Conservation (phyloP, 179 eudicot species). For the Sideroxylon spinosum region DNA sequence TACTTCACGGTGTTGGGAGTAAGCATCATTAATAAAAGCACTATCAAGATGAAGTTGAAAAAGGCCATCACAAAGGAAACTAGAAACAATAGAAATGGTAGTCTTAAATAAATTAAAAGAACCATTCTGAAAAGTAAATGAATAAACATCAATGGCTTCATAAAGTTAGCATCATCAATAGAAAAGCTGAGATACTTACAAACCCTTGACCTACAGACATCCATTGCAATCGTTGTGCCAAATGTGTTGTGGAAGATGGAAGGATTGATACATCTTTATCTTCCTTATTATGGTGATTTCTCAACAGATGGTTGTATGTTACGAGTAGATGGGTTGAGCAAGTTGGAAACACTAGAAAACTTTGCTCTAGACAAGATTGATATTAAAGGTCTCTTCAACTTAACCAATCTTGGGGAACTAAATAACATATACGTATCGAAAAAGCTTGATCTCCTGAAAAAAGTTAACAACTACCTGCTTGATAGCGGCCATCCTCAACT, state of each 20-base stretch:
- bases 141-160: too few species aligned
- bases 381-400: conserved; percentile 8
- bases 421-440: too few species aligned
- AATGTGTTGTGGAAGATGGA: neutral
- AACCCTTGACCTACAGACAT: neutral
- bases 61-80: too few species aligned
- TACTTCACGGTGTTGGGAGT: too few species aligned
- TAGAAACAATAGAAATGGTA: too few species aligned
- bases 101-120: too few species aligned
- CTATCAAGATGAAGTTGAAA: too few species aligned
- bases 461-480: neutral
- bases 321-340: neutral
- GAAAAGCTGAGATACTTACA: neutral
- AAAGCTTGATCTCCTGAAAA: neutral
- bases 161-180: too few species aligned
- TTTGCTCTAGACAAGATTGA: conserved; percentile 1
- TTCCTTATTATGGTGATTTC: neutral
- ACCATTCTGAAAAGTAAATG: too few species aligned
- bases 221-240: neutral
- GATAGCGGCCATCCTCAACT: neutral
- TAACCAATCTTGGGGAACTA: conserved; percentile 16
- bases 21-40: too few species aligned
- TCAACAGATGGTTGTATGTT: neutral
- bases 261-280: neutral
- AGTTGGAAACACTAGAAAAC: conserved; percentile 18